Percentiles rank a stretch among this genome's conserved stretches.
These are phyloP conservation scores for Hirschfeldia incana DNA, from an alignment of 345 rosid species.

Conservation along the genomic window DNA sequence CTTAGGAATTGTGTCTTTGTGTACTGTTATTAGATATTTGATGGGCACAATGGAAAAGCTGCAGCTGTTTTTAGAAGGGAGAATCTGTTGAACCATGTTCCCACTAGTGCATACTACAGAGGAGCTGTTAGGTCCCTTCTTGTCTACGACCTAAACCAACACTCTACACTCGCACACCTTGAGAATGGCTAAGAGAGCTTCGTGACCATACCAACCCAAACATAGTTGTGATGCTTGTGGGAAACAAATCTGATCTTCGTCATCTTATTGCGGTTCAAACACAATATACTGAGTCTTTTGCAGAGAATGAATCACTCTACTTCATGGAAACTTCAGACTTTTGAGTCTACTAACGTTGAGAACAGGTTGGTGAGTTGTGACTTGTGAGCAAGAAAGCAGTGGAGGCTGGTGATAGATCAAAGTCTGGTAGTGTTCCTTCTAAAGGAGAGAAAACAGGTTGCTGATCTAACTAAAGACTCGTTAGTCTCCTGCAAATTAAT, in stretches of 20 bases:
- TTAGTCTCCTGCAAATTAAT: slow-evolving; percentile 5
- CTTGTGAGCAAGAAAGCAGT: no score
- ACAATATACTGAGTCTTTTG: no score
- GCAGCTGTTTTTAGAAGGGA: slow-evolving; percentile 83
- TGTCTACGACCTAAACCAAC: slow-evolving; percentile 81
- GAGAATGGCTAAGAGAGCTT: slow-evolving; percentile 87
- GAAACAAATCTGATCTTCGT: no score
- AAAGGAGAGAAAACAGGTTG: slow-evolving; percentile 89
- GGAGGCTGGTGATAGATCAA: no score
- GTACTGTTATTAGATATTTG: slow-evolving; percentile 56
- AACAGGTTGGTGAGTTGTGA: no score
- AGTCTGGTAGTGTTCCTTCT: slow-evolving; percentile 39
- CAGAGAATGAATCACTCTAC: no score
- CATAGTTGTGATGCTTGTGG: slow-evolving; percentile 67
- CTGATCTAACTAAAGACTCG: slow-evolving; percentile 62
- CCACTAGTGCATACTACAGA: slow-evolving; percentile 88
- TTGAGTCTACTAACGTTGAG: no score
- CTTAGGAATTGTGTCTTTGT: background rate
- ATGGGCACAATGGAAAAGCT: slow-evolving; percentile 93
- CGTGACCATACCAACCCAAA: slow-evolving; percentile 94
- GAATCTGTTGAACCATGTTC: slow-evolving; percentile 63
- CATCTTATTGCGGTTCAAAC: no score
- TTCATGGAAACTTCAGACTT: no score
- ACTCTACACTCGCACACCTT: slow-evolving; percentile 78
- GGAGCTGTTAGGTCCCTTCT: slow-evolving; percentile 94